A percentile compares a stretch with the other conserved stretches of the same genome.
Conservation (phyloP, 1,139 yeast species). For the Yamadazyma jaroonii region DNA sequence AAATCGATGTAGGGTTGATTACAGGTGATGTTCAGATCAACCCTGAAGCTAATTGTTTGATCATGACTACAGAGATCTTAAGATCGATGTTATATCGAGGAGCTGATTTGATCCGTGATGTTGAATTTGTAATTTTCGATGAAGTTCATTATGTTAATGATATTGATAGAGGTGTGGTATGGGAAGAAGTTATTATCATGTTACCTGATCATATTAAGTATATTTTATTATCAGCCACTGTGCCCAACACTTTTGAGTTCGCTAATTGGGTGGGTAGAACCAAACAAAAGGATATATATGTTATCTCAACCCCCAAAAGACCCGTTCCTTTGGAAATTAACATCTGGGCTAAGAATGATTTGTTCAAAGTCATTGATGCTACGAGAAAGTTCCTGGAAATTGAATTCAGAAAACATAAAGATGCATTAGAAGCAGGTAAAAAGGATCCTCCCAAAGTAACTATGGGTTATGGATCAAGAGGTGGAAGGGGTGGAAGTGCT, state of each 20-base stretch:
- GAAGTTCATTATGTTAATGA: slow-evolving; percentile 98
- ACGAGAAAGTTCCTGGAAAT: slow-evolving; percentile 63
- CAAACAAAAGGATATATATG: slow-evolving; percentile 91
- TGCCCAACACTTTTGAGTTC: slow-evolving; percentile 95
- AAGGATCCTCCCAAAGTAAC: slow-evolving; percentile 34
- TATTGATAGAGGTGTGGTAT: slow-evolving; percentile 95
- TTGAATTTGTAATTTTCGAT: slow-evolving; percentile 94
- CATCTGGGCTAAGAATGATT: slow-evolving; percentile 68
- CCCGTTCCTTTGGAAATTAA: slow-evolving; percentile 92
- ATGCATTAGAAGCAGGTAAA: slow-evolving; percentile 42
- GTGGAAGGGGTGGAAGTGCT: slow-evolving; percentile 47
- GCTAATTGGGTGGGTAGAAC: slow-evolving; percentile 99
- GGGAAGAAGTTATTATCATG: slow-evolving; percentile 98
- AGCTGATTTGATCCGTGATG: slow-evolving; percentile 93
- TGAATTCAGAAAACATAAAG: slow-evolving; percentile 64
- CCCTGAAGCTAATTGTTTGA: slow-evolving; percentile 93
- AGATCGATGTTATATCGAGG: slow-evolving; percentile 96
- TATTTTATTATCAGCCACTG: slow-evolving; percentile 89
- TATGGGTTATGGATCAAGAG: slow-evolving; percentile 43
- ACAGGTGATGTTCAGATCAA: slow-evolving; percentile 98
- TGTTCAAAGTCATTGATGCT: slow-evolving; percentile 73
- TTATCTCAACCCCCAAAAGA: slow-evolving; percentile 90
- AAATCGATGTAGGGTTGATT: slow-evolving; percentile 85
- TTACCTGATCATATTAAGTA: slow-evolving; percentile 93
- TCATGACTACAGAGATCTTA: slow-evolving; percentile 96